Percentiles rank a stretch among this genome's conserved stretches.
Evolutionary conservation across 2,329 filamentous ascomycete species (phyloP).

Genomic region (Sclerotinia borealis): DNA sequence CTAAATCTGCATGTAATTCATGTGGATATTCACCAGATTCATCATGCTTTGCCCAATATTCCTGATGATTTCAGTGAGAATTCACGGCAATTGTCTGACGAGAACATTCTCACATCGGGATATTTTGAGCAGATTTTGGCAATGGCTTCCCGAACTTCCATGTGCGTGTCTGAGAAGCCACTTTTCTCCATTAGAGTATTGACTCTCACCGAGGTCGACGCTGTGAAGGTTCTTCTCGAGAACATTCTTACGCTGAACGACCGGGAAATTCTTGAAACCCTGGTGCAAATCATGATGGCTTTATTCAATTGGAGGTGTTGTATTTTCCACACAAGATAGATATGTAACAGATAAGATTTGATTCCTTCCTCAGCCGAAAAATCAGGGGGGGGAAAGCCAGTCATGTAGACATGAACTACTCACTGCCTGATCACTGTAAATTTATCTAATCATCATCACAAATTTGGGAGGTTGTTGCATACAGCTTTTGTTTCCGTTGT

Average conservation of each 20-base stretch:
- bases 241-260: neutral
- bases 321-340: neutral
- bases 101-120: constrained; percentile 44
- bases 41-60: constrained; percentile 73
- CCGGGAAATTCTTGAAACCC: neutral
- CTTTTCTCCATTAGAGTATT: constrained; percentile 60
- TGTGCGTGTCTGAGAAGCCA: constrained; percentile 66
- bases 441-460: neutral
- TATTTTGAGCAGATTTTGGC: constrained; percentile 63
- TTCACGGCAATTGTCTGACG: neutral
- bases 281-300: constrained; percentile 4
- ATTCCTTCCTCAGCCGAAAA: too few relatives aligned
- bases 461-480: neutral
- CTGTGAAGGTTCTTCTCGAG: constrained; percentile 19
- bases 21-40: constrained; percentile 63
- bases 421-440: neutral
- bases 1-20: constrained; percentile 69
- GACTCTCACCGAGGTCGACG: constrained; percentile 15
- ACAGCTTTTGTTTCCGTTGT: neutral
- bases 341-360: neutral
- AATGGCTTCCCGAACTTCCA: constrained; percentile 66
- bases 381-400: neutral
- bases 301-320: neutral
- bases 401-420: neutral
- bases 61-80: constrained; percentile 26